Conservation (phyloP, 208 protist genomes). For the Crithidia fasciculata region DNA sequence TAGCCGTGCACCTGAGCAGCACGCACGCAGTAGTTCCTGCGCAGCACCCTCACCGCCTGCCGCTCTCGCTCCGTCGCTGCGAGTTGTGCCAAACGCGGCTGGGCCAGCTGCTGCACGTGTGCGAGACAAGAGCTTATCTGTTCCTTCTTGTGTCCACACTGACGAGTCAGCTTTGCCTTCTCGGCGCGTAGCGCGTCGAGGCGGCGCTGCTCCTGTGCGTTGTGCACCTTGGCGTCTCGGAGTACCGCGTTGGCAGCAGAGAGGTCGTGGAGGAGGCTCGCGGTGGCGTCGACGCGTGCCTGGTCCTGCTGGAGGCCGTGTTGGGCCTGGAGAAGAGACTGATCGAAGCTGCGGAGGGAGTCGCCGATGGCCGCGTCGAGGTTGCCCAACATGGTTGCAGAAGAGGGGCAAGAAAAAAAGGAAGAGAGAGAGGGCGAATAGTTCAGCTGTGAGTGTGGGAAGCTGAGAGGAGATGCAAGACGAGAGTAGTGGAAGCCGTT, state of each 20-base stretch:
- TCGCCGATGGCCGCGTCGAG: constrained; percentile 43
- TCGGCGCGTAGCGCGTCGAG: constrained; percentile 48
- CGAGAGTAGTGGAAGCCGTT: too few species aligned
- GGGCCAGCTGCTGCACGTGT: constrained; percentile 39
- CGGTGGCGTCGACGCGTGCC: constrained; percentile 22
- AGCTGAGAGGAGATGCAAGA: background rate
- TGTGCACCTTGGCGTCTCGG: constrained; percentile 18
- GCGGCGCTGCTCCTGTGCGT: constrained; percentile 27
- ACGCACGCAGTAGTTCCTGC: constrained; percentile 17
- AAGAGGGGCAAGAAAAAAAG: too few species aligned
- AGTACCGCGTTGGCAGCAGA: constrained; percentile 16
- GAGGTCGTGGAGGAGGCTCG: constrained; percentile 23
- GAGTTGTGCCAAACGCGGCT: constrained; percentile 23
- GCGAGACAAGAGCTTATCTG: constrained; percentile 9
- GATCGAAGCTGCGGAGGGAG: constrained; percentile 47
- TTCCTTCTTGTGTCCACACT: constrained; percentile 23
- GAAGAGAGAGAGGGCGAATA: background rate
- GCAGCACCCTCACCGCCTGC: constrained; percentile 26
- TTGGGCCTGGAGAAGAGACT: constrained; percentile 46
- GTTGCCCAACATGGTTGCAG: constrained; percentile 34
- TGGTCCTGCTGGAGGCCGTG: constrained; percentile 45
- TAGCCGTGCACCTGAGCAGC: constrained; percentile 22
- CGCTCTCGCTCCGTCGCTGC: background rate
- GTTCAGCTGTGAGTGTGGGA: background rate
- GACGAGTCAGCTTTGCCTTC: constrained; percentile 34